A percentile compares a stretch with the other conserved stretches of the same genome.
Conservation (phyloP, 768 basidiomycete species). For the Pulveroboletus sp. region DNA sequence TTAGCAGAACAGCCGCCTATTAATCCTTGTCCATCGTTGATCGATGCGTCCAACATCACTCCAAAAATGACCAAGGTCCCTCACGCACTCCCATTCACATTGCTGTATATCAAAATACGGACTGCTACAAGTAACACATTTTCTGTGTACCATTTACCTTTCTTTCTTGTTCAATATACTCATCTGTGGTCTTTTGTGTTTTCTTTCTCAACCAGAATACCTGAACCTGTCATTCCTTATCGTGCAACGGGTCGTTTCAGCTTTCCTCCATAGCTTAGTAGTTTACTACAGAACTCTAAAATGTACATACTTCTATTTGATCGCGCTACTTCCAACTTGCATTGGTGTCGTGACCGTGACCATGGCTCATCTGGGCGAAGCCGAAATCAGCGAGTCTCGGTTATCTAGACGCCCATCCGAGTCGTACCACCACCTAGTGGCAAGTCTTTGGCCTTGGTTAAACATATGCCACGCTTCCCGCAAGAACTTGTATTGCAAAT, state of each 20-base stretch:
- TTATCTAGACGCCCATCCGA: too few relatives aligned
- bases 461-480: too few relatives aligned
- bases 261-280: background rate
- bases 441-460: too few relatives aligned
- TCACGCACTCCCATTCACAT: background rate
- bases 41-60: slow-evolving; percentile 2
- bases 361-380: too few relatives aligned
- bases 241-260: background rate
- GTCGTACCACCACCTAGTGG: too few relatives aligned
- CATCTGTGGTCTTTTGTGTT: background rate
- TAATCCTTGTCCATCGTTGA: slow-evolving; percentile 12
- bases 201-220: slow-evolving; percentile 1
- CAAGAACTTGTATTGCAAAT: too few relatives aligned
- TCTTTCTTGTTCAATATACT: background rate
- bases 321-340: too few relatives aligned
- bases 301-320: too few relatives aligned
- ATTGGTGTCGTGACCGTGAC: too few relatives aligned
- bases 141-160: slow-evolving; percentile 7
- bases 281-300: background rate
- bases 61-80: background rate
- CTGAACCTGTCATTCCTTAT: background rate
- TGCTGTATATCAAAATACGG: slow-evolving; percentile 6
- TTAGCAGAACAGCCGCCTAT: slow-evolving; percentile 1
- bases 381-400: too few relatives aligned
- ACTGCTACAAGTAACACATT: background rate